Conservation (phyloP, 2,329 filamentous ascomycete species). For the Exserohilum turcica region DNA sequence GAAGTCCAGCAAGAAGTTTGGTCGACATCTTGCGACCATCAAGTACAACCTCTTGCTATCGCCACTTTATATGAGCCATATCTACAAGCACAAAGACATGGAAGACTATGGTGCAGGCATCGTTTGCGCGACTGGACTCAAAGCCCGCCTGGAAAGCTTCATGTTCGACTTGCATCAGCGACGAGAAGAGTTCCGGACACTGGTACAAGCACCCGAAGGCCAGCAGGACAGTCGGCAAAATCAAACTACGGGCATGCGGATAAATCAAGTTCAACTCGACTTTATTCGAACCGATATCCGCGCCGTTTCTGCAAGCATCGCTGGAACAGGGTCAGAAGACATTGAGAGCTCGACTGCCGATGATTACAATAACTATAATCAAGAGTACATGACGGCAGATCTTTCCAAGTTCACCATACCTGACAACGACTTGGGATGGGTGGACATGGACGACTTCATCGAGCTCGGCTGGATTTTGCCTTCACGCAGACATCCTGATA, state of each 20-base stretch:
- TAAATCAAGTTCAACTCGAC: conserved; percentile 92
- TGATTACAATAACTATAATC: conserved; percentile 60
- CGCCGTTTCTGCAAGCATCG: conserved; percentile 89
- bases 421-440: conserved; percentile 93
- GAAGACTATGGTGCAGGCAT: conserved; percentile 80
- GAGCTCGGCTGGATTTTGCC: conserved; percentile 96
- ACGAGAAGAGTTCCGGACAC: conserved; percentile 85
- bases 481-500: conserved; percentile 86
- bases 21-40: conserved; percentile 94
- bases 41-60: conserved; percentile 95
- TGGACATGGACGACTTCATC: conserved; percentile 99
- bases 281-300: conserved; percentile 89
- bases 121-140: conserved; percentile 93
- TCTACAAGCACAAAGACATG: conserved; percentile 97
- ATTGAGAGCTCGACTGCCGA: conserved; percentile 70
- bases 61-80: conserved; percentile 91
- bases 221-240: conserved; percentile 69
- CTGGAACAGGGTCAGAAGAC: conserved; percentile 76
- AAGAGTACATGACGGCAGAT: conserved; percentile 58
- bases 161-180: conserved; percentile 96
- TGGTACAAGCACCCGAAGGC: conserved; percentile 68
- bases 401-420: conserved; percentile 92
- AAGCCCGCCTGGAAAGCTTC: conserved; percentile 93
- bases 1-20: conserved; percentile 98
- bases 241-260: conserved; percentile 89